Conservation (phyloP, 257 asterid species). For the Handroanthus guayacan region DNA sequence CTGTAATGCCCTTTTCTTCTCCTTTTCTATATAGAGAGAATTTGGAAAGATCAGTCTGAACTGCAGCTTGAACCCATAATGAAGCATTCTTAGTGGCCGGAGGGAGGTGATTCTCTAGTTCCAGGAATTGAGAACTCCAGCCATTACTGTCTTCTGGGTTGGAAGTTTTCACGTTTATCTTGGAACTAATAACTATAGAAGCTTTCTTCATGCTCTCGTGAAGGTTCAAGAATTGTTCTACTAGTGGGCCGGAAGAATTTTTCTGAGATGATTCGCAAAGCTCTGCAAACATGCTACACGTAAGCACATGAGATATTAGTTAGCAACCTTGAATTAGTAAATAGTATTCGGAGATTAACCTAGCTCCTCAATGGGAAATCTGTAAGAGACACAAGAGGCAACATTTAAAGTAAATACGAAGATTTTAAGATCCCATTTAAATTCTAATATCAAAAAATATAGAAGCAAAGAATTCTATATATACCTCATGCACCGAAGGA, state of each 20-base stretch:
- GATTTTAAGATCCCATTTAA: neutral
- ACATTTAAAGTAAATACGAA: neutral
- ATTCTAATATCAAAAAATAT: neutral
- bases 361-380: neutral
- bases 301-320: constrained; percentile 9
- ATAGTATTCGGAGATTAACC: neutral
- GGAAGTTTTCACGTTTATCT: constrained; percentile 31
- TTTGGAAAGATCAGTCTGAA: constrained; percentile 54
- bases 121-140: constrained; percentile 19
- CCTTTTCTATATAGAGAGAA: constrained; percentile 50
- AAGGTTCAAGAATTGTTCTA: constrained; percentile 56
- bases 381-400: neutral
- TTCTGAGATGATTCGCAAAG: constrained; percentile 49
- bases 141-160: constrained; percentile 34
- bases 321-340: neutral
- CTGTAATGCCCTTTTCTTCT: constrained; percentile 38
- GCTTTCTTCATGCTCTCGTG: constrained; percentile 51
- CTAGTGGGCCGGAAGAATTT: constrained; percentile 49
- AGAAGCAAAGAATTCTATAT: neutral
- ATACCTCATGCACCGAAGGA: constrained; percentile 64
- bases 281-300: constrained; percentile 58
- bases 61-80: constrained; percentile 71
- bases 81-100: constrained; percentile 47
- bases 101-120: constrained; percentile 28
- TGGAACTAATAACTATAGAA: constrained; percentile 32